Evolutionary conservation across 345 rosid genomes (phyloP).

Genomic region (Salix udensis): DNA sequence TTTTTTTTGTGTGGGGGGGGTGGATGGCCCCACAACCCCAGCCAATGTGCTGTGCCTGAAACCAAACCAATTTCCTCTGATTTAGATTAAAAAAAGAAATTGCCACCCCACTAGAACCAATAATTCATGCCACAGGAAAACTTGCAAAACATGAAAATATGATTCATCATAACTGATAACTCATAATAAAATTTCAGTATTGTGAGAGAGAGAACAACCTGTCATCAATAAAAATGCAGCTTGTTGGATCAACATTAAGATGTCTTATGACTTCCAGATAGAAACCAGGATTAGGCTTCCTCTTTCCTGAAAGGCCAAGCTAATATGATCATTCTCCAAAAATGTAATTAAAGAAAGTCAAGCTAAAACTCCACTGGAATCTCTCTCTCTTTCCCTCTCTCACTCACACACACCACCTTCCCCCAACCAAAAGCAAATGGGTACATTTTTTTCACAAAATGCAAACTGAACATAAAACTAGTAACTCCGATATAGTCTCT

Average conservation of each 20-base stretch:
- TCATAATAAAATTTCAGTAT: background rate
- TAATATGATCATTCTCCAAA: no score
- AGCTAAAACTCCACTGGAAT: background rate
- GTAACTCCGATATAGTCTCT: no score
- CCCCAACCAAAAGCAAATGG: no score
- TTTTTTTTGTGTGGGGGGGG: no score
- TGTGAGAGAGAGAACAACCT: slow-evolving; percentile 38
- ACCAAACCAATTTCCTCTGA: background rate
- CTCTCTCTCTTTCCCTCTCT: background rate
- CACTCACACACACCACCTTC: no score
- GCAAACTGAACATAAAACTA: no score
- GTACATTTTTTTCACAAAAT: no score
- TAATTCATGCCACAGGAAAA: background rate
- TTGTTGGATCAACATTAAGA: slow-evolving; percentile 64
- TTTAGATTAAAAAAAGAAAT: background rate
- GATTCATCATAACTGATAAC: background rate
- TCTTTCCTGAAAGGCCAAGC: slow-evolving; percentile 52
- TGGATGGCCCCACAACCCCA: no score
- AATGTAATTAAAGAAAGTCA: background rate
- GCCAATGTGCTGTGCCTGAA: no score
- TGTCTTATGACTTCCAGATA: slow-evolving; percentile 52
- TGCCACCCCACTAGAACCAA: background rate
- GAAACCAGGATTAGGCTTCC: slow-evolving; percentile 83
- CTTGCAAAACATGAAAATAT: background rate
- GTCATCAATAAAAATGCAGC: slow-evolving; percentile 82